Evolutionary conservation across 2,329 filamentous ascomycete genomes (phyloP), one percentile per base, ranked within the genome.

Genomic region (Alternaria metachromatica): DNA sequence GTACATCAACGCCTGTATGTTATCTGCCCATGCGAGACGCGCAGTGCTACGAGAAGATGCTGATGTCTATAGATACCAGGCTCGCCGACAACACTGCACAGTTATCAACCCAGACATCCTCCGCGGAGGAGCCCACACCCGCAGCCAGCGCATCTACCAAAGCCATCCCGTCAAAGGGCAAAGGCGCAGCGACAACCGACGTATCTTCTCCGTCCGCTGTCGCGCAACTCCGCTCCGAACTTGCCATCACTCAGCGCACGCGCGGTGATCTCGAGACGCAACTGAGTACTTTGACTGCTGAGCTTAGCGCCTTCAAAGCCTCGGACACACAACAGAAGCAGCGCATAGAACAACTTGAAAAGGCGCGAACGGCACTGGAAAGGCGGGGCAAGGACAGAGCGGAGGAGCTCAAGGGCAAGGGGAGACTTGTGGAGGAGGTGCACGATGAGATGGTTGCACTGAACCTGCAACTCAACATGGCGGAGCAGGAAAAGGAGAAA

Each of bases 371-470:
- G 18, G 80, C 84, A 3, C 82, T 96, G 18, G 84, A 87, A 54
- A 86, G 88, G 45, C 90, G 90, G 66, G 82, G 97, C 44, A 89
- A 88, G 67, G 95, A 97, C 78, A 85, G 92, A 28, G 93, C 96
- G 65, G 92, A 96, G 72, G 96, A 98, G 83, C 81, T 97, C 30
- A 87, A 86, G 60, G 92, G 89, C 63, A 97, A 97, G 84, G 89
- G 89, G 30, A 93, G 94, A 78, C 82, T 97, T 68, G 86, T 97
- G 3, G 91, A 94, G 84, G 88, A 95, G 74, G 90, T 97, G 57
- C 95, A 98, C 82, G 94, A 97, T 80, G 96, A 99, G 80, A 90
- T 97, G 80, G 90, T 97, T 55, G 90, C 93, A 1, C 82, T 97
- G 50, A 94, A 94, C 70, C 84, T 98, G 69, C 92, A 98, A 80